Evolutionary conservation across 495 filamentous ascomycete species (phyloP), one percentile per base, ranked within the genome.

Genomic region (Achaetomiella virescens): DNA sequence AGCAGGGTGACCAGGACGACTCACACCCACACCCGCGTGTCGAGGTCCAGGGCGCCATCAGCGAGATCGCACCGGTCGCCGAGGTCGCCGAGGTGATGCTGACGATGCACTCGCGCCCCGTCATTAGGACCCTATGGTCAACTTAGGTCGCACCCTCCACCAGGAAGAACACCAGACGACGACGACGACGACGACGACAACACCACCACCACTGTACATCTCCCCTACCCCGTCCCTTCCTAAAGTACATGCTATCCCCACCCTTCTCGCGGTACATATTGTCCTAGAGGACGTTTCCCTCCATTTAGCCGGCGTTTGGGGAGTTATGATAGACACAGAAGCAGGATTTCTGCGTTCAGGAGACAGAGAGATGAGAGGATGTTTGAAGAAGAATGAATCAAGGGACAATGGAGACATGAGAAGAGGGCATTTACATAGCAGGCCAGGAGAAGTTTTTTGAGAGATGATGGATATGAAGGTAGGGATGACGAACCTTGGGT

Each of bases 1-100:
- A 69, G 66, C 54, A 53, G 66, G 24, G 64, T 64, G 43, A 70
- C 62, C 5, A 52, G 64, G 29, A 65, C 61, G n/a, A 68, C 64
- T 14, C 46, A 56, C 29, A 61, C 60, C 17, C 55, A 35, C 21
- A 66, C 64, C 2, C 61, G 66, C n/a, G 61, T 68, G 27, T 68
- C 67, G 14, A 59, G 27, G 27, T 31, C 27, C 27, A 31, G 65
- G 6, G 65, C 51, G 21, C 63, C 63, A 18, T 66, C 65, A 4
- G 53, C 40, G 11, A 57, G 63, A 44, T 66, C 60, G 18, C 54
- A 48, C 11, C 50, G 59, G 9, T 59, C 53, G 15, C 61, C 52
- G 20, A 59, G 60, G 33, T 61, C 55, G 24, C 55, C 42, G 15
- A 52, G 57, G 17, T 58, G 52, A 8, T 50, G 51, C 8, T 57